Base-by-base conservation (phyloP, 1,284 basidiomycete species). In the Coniferiporia sulphurascens region DNA sequence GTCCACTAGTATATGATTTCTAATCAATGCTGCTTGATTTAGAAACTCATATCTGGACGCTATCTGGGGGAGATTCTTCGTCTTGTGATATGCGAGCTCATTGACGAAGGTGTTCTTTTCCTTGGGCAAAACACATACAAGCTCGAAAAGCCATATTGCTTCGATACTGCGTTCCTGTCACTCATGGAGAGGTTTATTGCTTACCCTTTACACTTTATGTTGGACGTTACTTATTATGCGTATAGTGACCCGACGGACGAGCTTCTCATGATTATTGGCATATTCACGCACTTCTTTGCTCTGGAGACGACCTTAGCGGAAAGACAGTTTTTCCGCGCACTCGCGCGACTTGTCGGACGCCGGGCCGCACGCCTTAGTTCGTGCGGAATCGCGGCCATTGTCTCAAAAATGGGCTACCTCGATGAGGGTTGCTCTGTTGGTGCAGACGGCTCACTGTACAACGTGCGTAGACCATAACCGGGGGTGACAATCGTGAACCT, bases 31-130 rank as follows among this genome's bases (percentile, higher is more conserved):
- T 50, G 27, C 9, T 27, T 12, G 21, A n/a, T 27, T 15, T 53
- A 98, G 84, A 99, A 99, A 92, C 88, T 98, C 71, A 98, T 99
- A 65, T 96, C 96, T 0, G 96, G 96, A 61, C 85, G 96, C 56
- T 99, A 99, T 76, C 86, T 99, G 32, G 96, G 96, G 65, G 96
- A 99, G 76, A 92, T 98, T 67, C 84, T 98, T 70, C 88, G 96
- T 34, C 80, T 99, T 32, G 89, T 98, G 66, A 82, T 99, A 63
- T 93, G 89, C 72, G 96, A 99, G 72, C 86, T 99, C 64, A 94
- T 98, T 71, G 96, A 99, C 71, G 89, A 95, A 65, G 96, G 96
- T 71, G 90, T 95, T 32, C 83, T 99, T 58, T 99, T 99, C 86
- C 81, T 98, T 43, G 95, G 96, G 46, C 96, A 98, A 76, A 93